These are phyloP conservation scores for Xylariaceae sp. DNA, from an alignment of 2,329 filamentous ascomycete genomes.

Conservation along the genomic window DNA sequence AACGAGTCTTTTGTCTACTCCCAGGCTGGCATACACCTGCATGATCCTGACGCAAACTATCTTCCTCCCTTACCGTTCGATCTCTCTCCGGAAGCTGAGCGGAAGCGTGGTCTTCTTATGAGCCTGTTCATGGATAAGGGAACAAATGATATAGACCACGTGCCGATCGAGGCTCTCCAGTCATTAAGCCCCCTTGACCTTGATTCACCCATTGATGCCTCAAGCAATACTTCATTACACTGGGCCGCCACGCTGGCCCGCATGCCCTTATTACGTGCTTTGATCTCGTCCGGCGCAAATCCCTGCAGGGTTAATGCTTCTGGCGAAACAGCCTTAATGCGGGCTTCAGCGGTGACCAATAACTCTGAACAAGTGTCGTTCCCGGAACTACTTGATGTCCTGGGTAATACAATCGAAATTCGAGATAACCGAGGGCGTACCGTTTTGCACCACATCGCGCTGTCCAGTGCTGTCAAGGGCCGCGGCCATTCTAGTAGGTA, in stretches of 20 bases:
- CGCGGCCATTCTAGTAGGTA: constrained; percentile 91
- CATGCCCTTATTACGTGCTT: constrained; percentile 78
- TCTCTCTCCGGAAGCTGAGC: constrained; percentile 70
- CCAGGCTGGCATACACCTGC: constrained; percentile 53
- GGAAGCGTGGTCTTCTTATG: constrained; percentile 82
- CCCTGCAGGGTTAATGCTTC: constrained; percentile 87
- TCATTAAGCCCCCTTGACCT: constrained; percentile 80
- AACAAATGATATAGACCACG: constrained; percentile 68
- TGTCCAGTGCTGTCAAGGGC: constrained; percentile 94
- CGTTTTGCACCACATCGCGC: constrained; percentile 93
- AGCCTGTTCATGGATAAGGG: constrained; percentile 80
- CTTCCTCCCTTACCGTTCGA: constrained; percentile 70
- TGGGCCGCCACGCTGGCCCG: constrained; percentile 95
- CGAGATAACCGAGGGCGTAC: constrained; percentile 89
- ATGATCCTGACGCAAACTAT: constrained; percentile 63
- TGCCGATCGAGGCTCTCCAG: constrained; percentile 77
- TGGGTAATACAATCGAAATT: constrained; percentile 89
- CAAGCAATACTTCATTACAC: constrained; percentile 88
- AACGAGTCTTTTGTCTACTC: constrained; percentile 80
- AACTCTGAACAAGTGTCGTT: constrained; percentile 92
- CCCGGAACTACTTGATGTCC: constrained; percentile 84
- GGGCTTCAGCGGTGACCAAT: constrained; percentile 91
- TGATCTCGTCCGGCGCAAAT: constrained; percentile 85
- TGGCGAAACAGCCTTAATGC: constrained; percentile 92
- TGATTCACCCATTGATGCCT: constrained; percentile 89